Conservation (phyloP, 129 eudicot genomes). For the Lonicera japonica region DNA sequence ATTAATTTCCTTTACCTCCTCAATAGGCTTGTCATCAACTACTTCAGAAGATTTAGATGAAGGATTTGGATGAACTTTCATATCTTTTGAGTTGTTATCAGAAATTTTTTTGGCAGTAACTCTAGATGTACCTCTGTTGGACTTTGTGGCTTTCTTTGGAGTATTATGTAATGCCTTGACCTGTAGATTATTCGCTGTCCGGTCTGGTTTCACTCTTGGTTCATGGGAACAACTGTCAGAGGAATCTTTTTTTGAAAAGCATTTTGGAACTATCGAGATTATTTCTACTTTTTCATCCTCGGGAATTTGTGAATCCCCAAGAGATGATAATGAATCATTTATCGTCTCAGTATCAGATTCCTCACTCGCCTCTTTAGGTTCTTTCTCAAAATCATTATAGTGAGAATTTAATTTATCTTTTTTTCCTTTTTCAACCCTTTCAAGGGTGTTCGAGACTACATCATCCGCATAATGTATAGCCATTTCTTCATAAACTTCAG, state of each 20-base stretch:
- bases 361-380: conserved; percentile 37
- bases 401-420: conserved; percentile 23
- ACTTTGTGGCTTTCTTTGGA: conserved; percentile 33
- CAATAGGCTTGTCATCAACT: conserved; percentile 32
- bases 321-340: conserved; percentile 75
- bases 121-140: conserved; percentile 26
- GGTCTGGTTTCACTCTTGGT: conserved; percentile 38
- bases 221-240: conserved; percentile 21
- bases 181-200: conserved; percentile 24
- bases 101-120: conserved; percentile 18
- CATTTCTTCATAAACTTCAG: conserved; percentile 46
- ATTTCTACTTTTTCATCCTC: conserved; percentile 71
- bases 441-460: conserved; percentile 12
- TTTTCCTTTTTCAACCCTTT: conserved; percentile 28
- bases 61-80: conserved; percentile 62
- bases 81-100: conserved; percentile 33
- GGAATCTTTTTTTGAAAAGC: conserved; percentile 18
- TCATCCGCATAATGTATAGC: conserved; percentile 42
- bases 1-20: conserved; percentile 37
- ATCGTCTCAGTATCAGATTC: conserved; percentile 81
- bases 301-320: conserved; percentile 54
- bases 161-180: conserved; percentile 24
- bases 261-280: conserved; percentile 27
- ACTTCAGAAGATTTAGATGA: conserved; percentile 61
- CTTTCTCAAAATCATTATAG: conserved; percentile 38